Conservation (phyloP, 495 filamentous ascomycete genomes). For the Penicillium cataractarum region DNA sequence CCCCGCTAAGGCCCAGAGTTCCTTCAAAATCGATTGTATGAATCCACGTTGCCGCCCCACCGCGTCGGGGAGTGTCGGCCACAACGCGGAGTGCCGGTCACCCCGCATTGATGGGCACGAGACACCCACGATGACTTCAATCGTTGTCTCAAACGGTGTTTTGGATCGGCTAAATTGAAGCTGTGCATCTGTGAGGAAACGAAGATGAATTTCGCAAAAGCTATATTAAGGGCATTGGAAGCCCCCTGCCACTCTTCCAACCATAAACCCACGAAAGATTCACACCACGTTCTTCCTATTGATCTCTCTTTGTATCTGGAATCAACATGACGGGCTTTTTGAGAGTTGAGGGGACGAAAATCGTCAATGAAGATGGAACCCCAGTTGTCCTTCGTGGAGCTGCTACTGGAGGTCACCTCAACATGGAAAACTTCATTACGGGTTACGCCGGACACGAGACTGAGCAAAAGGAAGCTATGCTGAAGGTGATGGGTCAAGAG, state of each 20-base stretch:
- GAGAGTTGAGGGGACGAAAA: not conserved
- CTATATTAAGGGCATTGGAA: not conserved
- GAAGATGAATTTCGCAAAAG: not conserved
- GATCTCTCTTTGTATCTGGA: not conserved
- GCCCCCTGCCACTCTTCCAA: not conserved
- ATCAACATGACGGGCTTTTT: not conserved
- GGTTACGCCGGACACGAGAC: not conserved
- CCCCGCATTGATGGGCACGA: not conserved
- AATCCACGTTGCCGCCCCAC: not conserved
- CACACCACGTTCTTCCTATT: not conserved
- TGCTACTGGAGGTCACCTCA: not conserved
- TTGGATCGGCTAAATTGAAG: not conserved
- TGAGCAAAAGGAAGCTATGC: not conserved
- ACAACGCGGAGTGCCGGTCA: not conserved
- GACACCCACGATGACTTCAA: not conserved
- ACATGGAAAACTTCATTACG: not conserved
- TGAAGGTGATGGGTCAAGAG: conserved; percentile 1
- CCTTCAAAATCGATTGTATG: not conserved
- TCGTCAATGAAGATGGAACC: not conserved
- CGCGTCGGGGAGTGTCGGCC: not conserved
- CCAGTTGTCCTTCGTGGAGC: not conserved
- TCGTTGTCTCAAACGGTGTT: not conserved
- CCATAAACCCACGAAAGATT: not conserved
- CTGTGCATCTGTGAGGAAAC: not conserved
- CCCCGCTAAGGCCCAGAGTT: not conserved